Evolutionary conservation across 108 stramenopile species (phyloP).

Genomic region (Nitzschia sp.): DNA sequence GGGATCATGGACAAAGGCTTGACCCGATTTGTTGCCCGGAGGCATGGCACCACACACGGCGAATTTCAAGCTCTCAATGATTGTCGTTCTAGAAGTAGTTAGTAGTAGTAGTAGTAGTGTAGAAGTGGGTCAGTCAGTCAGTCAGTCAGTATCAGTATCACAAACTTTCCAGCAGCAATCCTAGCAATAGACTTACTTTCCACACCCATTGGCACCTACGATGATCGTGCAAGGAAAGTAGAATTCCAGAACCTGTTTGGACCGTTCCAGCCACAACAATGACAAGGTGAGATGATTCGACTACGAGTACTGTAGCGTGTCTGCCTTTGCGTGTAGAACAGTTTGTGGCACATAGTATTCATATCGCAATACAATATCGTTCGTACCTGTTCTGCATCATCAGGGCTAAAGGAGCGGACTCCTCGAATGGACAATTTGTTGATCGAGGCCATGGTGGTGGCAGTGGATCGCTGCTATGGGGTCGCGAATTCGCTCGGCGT

Average conservation of each 20-base stretch:
- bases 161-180: neutral
- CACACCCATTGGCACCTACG: slow-evolving; percentile 90
- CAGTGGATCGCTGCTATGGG: no score
- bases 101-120: neutral
- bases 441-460: slow-evolving; percentile 87
- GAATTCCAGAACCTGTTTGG: slow-evolving; percentile 82
- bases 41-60: slow-evolving; percentile 94
- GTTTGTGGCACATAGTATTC: no score
- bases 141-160: neutral
- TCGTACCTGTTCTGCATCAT: slow-evolving; percentile 88
- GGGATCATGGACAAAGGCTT: slow-evolving; percentile 94
- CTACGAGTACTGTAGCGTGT: no score
- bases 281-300: no score
- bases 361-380: neutral
- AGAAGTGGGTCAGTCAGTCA: neutral
- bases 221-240: slow-evolving; percentile 98
- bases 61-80: slow-evolving; percentile 98
- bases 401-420: slow-evolving; percentile 94
- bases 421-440: slow-evolving; percentile 96
- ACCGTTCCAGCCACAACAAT: neutral
- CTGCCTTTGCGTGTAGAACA: no score
- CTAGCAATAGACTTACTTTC: slow-evolving; percentile 37
- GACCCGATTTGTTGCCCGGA: slow-evolving; percentile 90
- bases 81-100: slow-evolving; percentile 90
- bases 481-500: no score